phyloP scores from a whole-genome alignment of 441 rosid genomes.

The Gossypium laxum region DNA sequence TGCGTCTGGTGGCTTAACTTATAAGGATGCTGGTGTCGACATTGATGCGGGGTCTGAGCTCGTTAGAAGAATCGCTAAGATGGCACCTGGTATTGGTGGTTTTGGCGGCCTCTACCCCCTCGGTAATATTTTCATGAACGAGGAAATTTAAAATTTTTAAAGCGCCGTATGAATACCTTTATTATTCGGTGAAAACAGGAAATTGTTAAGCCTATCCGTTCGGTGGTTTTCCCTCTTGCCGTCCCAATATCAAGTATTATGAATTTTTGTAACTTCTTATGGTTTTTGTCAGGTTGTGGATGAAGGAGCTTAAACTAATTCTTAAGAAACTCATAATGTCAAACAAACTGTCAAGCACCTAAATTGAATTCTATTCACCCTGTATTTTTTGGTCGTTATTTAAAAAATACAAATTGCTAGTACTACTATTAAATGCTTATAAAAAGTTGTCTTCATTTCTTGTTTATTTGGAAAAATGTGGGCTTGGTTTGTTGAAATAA shows the following conservation, averaged over 20 bases:
- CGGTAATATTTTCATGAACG: slow-evolving; percentile 27
- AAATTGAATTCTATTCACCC: background rate
- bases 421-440: background rate
- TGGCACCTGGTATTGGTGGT: slow-evolving; percentile 90
- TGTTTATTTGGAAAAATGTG: background rate
- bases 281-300: background rate
- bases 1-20: slow-evolving; percentile 38
- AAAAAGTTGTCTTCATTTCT: background rate
- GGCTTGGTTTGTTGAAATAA: background rate
- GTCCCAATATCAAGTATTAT: background rate
- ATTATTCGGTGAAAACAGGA: background rate
- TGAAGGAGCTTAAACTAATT: background rate
- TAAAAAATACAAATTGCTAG: background rate
- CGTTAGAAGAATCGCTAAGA: slow-evolving; percentile 64
- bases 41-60: slow-evolving; percentile 92
- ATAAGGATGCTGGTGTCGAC: slow-evolving; percentile 85
- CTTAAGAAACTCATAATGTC: background rate
- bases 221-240: background rate
- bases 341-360: background rate
- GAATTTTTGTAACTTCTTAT: background rate
- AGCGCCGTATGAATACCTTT: background rate
- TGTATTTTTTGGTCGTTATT: background rate
- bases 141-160: background rate
- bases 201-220: background rate
- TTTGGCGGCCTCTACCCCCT: slow-evolving; percentile 82